A percentile compares a stretch with the other conserved stretches of the same genome.
These are phyloP conservation scores for Codiaeum variegatum DNA, from an alignment of 441 rosid species.

Conservation along the genomic window DNA sequence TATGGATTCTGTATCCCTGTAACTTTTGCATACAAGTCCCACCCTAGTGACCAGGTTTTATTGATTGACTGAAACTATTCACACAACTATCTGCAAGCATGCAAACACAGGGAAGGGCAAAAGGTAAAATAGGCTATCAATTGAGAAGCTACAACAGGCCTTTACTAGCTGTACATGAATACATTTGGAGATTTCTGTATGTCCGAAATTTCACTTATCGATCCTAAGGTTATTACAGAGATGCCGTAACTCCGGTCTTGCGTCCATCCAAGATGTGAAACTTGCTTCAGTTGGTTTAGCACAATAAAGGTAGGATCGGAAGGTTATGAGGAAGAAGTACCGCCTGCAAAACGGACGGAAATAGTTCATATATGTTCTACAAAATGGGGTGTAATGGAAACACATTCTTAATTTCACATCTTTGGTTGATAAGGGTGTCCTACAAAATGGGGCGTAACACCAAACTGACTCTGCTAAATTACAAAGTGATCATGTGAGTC, in stretches of 20 bases:
- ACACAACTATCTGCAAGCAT: neutral
- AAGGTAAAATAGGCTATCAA: conserved; percentile 6
- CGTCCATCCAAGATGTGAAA: conserved; percentile 80
- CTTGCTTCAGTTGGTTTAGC: conserved; percentile 49
- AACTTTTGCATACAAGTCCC: neutral
- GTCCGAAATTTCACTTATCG: conserved; percentile 43
- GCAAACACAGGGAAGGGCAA: neutral
- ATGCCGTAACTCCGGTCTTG: conserved; percentile 92
- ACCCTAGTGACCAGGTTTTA: neutral
- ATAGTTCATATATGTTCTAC: neutral
- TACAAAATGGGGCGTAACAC: neutral
- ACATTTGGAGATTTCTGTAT: conserved; percentile 19
- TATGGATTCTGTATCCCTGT: neutral
- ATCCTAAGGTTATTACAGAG: conserved; percentile 87
- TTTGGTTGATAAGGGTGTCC: too few species aligned
- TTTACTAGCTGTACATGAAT: conserved; percentile 37
- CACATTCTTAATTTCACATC: too few species aligned
- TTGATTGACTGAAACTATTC: neutral
- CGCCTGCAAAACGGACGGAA: conserved; percentile 53
- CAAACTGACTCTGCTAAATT: neutral
- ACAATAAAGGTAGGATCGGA: conserved; percentile 84
- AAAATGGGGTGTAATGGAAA: neutral
- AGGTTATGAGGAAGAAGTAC: conserved; percentile 82
- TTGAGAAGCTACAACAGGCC: conserved; percentile 24
- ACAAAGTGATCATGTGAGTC: neutral